phyloP scores from a whole-genome alignment of 2,329 filamentous ascomycete species.

The Colletotrichum orchidophilum region DNA sequence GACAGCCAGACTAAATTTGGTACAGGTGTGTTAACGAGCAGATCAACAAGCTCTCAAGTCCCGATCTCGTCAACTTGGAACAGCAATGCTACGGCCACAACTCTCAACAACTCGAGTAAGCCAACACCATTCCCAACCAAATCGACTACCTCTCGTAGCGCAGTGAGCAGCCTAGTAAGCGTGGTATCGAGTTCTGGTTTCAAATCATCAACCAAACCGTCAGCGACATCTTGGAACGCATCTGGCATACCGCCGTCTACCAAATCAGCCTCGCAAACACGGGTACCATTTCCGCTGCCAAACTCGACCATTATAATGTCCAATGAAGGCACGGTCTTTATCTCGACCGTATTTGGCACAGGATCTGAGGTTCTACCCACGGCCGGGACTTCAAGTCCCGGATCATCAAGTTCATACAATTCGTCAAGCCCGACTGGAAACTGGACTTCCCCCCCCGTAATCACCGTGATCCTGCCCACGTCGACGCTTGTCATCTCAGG shows the following conservation, averaged over 20 bases:
- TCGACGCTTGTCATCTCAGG: background rate
- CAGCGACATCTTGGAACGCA: background rate
- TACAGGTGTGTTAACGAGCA: background rate
- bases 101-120: background rate
- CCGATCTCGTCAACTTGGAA: background rate
- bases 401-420: too few species aligned
- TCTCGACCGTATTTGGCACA: background rate
- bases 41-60: background rate
- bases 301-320: conserved; percentile 6
- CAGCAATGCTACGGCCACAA: background rate
- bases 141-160: background rate
- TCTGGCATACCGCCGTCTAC: background rate
- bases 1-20: background rate
- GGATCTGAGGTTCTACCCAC: background rate
- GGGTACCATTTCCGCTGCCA: background rate
- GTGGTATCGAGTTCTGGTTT: background rate
- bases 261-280: background rate
- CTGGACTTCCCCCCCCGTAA: background rate
- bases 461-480: background rate
- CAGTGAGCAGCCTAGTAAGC: background rate
- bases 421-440: background rate
- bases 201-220: background rate
- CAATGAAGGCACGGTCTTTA: background rate
- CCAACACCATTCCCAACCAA: background rate
- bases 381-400: background rate